These are phyloP conservation scores for Bipolaris cookei DNA, from an alignment of 2,329 filamentous ascomycete genomes.

Conservation along the genomic window DNA sequence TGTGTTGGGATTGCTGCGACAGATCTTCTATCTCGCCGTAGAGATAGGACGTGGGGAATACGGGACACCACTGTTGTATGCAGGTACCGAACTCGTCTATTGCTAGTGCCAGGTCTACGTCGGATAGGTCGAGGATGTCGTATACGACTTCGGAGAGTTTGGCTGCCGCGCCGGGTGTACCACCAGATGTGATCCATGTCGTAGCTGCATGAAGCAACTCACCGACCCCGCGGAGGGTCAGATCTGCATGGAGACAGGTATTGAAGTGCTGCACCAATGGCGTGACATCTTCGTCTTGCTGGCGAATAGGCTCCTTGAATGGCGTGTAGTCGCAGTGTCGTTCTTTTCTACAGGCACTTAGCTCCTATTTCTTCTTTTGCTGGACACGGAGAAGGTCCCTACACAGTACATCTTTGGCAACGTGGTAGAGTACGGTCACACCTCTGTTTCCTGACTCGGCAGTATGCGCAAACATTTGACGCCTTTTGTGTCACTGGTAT, in stretches of 20 bases:
- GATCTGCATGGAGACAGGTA: slow-evolving; percentile 2
- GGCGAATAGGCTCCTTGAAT: slow-evolving; percentile 9
- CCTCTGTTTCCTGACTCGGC: slow-evolving; percentile 21
- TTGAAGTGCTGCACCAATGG: slow-evolving; percentile 17
- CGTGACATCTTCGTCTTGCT: neutral
- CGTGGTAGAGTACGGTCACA: slow-evolving; percentile 16
- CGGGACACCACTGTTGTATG: slow-evolving; percentile 26
- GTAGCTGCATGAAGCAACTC: slow-evolving; percentile 13
- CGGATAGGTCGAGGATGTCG: slow-evolving; percentile 1
- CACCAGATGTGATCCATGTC: slow-evolving; percentile 7
- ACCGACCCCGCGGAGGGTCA: slow-evolving; percentile 6
- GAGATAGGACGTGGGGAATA: slow-evolving; percentile 16
- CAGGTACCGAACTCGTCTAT: slow-evolving; percentile 20
- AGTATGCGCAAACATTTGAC: slow-evolving; percentile 21
- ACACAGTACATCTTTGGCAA: neutral
- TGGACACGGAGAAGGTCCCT: slow-evolving; percentile 6
- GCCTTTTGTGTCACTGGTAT: slow-evolving; percentile 18
- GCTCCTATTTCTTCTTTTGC: slow-evolving; percentile 5
- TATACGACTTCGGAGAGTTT: slow-evolving; percentile 12
- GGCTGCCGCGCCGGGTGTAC: neutral
- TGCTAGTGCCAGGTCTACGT: slow-evolving; percentile 5
- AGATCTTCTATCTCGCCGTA: slow-evolving; percentile 5
- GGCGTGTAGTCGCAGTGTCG: slow-evolving; percentile 22
- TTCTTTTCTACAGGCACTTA: neutral
- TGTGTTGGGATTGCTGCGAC: neutral